Base-by-base conservation (phyloP, 768 basidiomycete species). In the Clitopilus hobsonii region DNA sequence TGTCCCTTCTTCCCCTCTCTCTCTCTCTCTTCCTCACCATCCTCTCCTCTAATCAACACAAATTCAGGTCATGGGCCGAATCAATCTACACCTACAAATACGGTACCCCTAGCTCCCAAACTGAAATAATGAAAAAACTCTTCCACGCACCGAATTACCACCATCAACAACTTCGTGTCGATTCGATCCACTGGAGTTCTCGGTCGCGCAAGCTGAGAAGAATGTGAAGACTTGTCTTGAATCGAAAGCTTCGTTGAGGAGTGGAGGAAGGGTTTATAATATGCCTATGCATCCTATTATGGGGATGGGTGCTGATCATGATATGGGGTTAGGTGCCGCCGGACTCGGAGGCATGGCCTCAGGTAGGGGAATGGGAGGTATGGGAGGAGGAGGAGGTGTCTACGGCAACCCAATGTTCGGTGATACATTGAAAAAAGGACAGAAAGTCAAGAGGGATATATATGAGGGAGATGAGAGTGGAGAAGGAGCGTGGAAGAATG, bases 401-500 rank as follows among this genome's bases (percentile, higher is more conserved):
- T n/a, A n/a, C n/a, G n/a, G n/a, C n/a, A n/a, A n/a, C n/a, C n/a
- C n/a, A n/a, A n/a, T n/a, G n/a, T n/a, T n/a, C n/a, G n/a, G n/a
- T n/a, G n/a, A n/a, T n/a, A n/a, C 32, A 3, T n/a, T n/a, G 32
- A 36, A 36, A 10, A 36, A 36, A n/a, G 32, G 32, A 36, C 32
- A 36, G 32, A n/a, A 36, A n/a, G 32, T 36, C 3, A 36, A 36
- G 32, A 36, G 32, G 32, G n/a, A n/a, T n/a, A n/a, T n/a, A n/a
- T n/a, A n/a, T n/a, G n/a, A n/a, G n/a, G n/a, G n/a, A 36, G 32
- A 36, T 36, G 32, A 30, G 29, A 30, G 32, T 4, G 32, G 22
- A 4, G 41, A 45, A 20, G 41, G 16, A 18, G 11, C n/a, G n/a
- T 18, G 41, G 41, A 45, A 18, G 28, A 76, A 85, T 47, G 71